Conservation (phyloP, 306 rosid species). For the Fragaria ananassa region DNA sequence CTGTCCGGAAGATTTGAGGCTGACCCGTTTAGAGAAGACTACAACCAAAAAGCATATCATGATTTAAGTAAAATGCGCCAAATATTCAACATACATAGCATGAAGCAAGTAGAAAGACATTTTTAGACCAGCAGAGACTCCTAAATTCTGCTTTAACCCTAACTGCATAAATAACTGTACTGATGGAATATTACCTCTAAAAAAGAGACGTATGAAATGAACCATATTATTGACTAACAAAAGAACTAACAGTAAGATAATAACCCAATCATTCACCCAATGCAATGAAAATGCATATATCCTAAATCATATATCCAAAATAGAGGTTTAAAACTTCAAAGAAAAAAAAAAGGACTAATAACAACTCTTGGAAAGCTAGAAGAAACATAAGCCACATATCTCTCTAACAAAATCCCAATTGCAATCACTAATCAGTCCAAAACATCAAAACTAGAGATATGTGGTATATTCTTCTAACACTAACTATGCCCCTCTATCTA, state of each 20-base stretch:
- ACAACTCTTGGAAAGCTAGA: neutral
- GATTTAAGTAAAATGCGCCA: neutral
- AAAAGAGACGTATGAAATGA: neutral
- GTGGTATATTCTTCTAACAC: neutral
- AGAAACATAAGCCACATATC: neutral
- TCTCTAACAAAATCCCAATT: neutral
- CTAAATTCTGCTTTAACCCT: neutral
- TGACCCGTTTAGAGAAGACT: slow-evolving; percentile 93
- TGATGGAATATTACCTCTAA: neutral
- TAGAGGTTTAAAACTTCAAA: neutral
- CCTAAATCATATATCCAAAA: neutral
- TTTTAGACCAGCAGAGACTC: neutral
- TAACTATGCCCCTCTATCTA: too few species aligned
- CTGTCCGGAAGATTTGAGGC: slow-evolving; percentile 86
- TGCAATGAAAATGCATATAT: neutral
- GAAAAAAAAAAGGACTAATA: too few species aligned
- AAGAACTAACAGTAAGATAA: neutral
- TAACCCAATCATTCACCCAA: neutral
- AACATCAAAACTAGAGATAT: neutral
- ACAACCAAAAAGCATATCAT: slow-evolving; percentile 32
- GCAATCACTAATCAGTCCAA: neutral
- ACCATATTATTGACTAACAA: neutral
- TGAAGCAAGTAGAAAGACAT: neutral
- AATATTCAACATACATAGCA: neutral
- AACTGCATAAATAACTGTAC: neutral